Conservation (phyloP, 2,329 filamentous ascomycete genomes). For the Diaporthe citriasiana region DNA sequence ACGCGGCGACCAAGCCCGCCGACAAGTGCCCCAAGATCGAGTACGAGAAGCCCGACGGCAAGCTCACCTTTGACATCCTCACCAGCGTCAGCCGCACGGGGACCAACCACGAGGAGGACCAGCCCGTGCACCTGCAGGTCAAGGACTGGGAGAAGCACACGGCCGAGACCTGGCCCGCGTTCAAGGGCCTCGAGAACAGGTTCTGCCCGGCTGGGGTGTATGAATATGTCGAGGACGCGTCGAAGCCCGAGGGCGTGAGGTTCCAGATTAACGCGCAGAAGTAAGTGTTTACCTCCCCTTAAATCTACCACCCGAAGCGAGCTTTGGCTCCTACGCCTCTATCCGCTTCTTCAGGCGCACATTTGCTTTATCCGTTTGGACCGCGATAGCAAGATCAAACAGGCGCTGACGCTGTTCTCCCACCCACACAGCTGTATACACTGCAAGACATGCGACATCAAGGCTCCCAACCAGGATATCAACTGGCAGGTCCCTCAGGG, state of each 20-base stretch:
- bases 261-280: slow-evolving; percentile 99
- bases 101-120: slow-evolving; percentile 98
- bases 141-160: slow-evolving; percentile 95
- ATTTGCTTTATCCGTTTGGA: neutral
- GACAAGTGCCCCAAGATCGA: slow-evolving; percentile 89
- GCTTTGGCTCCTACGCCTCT: neutral
- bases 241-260: slow-evolving; percentile 87
- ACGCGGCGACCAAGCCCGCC: slow-evolving; percentile 83
- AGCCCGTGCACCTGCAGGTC: slow-evolving; percentile 95
- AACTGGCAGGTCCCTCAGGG: slow-evolving; percentile 97
- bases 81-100: slow-evolving; percentile 96
- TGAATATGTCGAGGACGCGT: slow-evolving; percentile 94
- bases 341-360: too few species aligned
- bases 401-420: slow-evolving; percentile 47
- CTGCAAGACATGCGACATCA: slow-evolving; percentile 99
- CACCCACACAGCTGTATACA: slow-evolving; percentile 86
- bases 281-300: slow-evolving; percentile 68
- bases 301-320: too few species aligned
- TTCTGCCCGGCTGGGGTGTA: slow-evolving; percentile 99
- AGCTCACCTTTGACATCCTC: slow-evolving; percentile 95
- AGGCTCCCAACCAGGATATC: slow-evolving; percentile 96
- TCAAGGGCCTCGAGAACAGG: slow-evolving; percentile 92
- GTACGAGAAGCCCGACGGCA: slow-evolving; percentile 96
- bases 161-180: slow-evolving; percentile 84
- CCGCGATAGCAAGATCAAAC: neutral